Base-by-base conservation (phyloP, 345 rosid genomes). In the Citrus glauca region DNA sequence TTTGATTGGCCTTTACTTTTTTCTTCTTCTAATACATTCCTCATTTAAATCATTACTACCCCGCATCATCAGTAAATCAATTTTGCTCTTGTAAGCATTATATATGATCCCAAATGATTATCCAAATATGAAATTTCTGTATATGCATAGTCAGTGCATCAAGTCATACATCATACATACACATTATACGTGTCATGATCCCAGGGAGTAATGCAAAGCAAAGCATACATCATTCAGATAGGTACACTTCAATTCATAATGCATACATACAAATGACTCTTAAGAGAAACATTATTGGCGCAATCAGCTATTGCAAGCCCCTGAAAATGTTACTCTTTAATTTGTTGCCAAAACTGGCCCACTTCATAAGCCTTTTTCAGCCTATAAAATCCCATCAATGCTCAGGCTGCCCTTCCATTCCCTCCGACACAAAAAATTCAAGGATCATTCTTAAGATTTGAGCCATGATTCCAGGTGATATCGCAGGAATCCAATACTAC, bases 401-500 rank as follows among this genome's bases (percentile, higher is more conserved):
- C 83, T 80, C 78, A 40, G 80, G 55, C 81, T 78, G 50, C 80
- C 81, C 74, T 84, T 73, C 81, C 81, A 76, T 78, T 77, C 81
- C 77, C 82, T 79, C 33, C 66, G 72, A 64, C 65, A 68, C 69
- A 78, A 66, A 32, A 71, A 59, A 19, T 53, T 55, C 25, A 77
- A 76, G 81, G 38, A 35, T 57, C 71, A 55, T 35, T 37, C 40
- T 67, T n/a, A 59, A 66, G 32, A 27, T 55, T 63, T 53, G 30
- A 78, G 78, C 84, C 86, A 90, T 91, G 87, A 72, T 85, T 85
- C 87, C 90, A 40, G 88, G 78, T 11, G 91, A 93, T 64, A 50
- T 91, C 74, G 76, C 87, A 10, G 93, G 90, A 69, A 76, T 84
- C 77, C 89, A 66, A 28, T 66, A 88, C 37, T 87, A 81, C 77